These are phyloP conservation scores for Ustilago nuda DNA, from an alignment of 1,284 basidiomycete genomes.

Conservation along the genomic window DNA sequence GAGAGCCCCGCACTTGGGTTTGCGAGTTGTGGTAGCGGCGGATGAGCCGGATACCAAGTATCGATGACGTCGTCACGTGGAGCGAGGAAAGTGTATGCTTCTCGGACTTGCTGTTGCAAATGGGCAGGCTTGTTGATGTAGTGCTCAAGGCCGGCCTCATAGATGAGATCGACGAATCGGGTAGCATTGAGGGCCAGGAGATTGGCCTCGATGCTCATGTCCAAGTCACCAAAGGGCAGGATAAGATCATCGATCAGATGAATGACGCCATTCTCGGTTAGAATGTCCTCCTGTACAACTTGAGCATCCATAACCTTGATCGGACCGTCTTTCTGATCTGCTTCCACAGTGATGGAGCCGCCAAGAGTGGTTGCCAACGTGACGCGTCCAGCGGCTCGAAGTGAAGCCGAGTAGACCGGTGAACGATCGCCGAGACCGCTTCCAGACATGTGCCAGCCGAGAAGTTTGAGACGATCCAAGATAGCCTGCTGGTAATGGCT, in stretches of 20 bases:
- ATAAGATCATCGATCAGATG: constrained; percentile 88
- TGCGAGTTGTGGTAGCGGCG: constrained; percentile 3
- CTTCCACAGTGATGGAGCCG: constrained; percentile 48
- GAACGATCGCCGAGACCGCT: constrained; percentile 56
- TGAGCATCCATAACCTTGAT: constrained; percentile 42
- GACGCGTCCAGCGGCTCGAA: constrained; percentile 20
- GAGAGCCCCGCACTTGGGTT: neutral
- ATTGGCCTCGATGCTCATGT: constrained; percentile 91
- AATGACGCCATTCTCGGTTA: constrained; percentile 75
- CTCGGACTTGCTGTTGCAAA: constrained; percentile 31
- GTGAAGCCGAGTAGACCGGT: constrained; percentile 52
- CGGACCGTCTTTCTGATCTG: constrained; percentile 14
- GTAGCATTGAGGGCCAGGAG: constrained; percentile 89
- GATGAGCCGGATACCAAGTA: constrained; percentile 29
- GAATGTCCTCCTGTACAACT: constrained; percentile 62
- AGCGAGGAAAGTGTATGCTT: constrained; percentile 75
- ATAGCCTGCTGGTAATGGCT: constrained; percentile 50
- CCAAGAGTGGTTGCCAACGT: constrained; percentile 60
- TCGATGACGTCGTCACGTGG: constrained; percentile 85
- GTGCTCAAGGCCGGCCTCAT: constrained; percentile 74
- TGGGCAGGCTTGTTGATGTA: constrained; percentile 69
- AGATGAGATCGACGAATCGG: constrained; percentile 88
- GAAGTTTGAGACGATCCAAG: constrained; percentile 60
- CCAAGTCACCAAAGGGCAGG: constrained; percentile 80
- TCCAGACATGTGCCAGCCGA: constrained; percentile 65